phyloP scores from a whole-genome alignment of 164 flowering plant species.

The Houttuynia cordata region DNA sequence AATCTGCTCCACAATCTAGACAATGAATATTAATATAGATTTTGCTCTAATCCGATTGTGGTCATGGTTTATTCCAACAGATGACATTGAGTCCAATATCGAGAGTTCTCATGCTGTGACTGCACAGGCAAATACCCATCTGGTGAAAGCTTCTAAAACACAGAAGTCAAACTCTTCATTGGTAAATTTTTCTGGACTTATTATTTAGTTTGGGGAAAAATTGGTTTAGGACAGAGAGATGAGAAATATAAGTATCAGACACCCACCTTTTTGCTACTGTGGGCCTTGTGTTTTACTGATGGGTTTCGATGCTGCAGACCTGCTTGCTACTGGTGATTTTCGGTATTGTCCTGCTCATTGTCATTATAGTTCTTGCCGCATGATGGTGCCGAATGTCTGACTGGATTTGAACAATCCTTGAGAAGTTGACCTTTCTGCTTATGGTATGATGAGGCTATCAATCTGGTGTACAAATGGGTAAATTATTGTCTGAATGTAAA shows the following conservation, averaged over 20 bases:
- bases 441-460: too few relatives aligned
- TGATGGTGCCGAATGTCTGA: slow-evolving; percentile 10
- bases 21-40: background rate
- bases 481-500: background rate
- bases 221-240: too few relatives aligned
- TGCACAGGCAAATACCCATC: slow-evolving; percentile 61
- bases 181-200: slow-evolving; percentile 24
- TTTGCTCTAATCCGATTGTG: background rate
- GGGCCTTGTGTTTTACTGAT: background rate
- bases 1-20: background rate
- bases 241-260: too few relatives aligned
- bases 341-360: slow-evolving; percentile 74
- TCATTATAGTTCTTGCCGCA: slow-evolving; percentile 59
- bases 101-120: slow-evolving; percentile 64
- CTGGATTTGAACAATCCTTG: too few relatives aligned
- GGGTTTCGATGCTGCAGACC: slow-evolving; percentile 33
- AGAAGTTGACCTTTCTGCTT: too few relatives aligned
- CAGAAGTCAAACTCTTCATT: slow-evolving; percentile 84
- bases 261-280: too few relatives aligned
- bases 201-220: background rate
- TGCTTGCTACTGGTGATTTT: slow-evolving; percentile 84
- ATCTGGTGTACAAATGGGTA: too few relatives aligned
- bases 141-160: slow-evolving; percentile 76
- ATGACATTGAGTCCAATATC: slow-evolving; percentile 69
- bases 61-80: slow-evolving; percentile 20